Evolutionary conservation across 1,284 basidiomycete genomes (phyloP).

Genomic region (Moesziomyces sp.): DNA sequence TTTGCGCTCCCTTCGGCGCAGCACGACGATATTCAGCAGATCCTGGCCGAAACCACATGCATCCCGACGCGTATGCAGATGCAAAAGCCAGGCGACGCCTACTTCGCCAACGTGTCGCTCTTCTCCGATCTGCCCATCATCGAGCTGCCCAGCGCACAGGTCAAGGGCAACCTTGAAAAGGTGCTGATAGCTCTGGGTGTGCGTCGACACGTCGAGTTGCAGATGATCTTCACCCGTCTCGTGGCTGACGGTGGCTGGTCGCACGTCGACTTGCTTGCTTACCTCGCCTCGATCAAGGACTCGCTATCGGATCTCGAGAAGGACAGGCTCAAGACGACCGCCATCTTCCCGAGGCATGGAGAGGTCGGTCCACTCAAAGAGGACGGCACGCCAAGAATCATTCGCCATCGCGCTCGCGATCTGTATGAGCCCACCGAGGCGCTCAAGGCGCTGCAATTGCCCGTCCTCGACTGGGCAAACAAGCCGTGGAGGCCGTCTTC

Average conservation of each 20-base stretch:
- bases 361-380: conserved; percentile 56
- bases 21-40: conserved; percentile 73
- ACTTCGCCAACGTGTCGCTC: conserved; percentile 86
- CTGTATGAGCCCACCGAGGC: conserved; percentile 82
- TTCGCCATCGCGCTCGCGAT: conserved; percentile 60
- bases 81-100: conserved; percentile 79
- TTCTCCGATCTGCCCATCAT: conserved; percentile 86
- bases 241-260: conserved; percentile 69
- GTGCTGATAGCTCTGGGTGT: conserved; percentile 83
- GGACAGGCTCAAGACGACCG: conserved; percentile 79
- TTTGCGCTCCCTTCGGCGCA: conserved; percentile 74
- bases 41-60: conserved; percentile 77
- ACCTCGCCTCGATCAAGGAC: conserved; percentile 83
- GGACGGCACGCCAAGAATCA: conserved; percentile 51
- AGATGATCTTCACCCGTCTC: conserved; percentile 69
- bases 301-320: conserved; percentile 78
- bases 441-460: conserved; percentile 80
- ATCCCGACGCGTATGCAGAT: conserved; percentile 87
- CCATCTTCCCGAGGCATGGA: conserved; percentile 78
- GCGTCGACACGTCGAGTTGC: conserved; percentile 81
- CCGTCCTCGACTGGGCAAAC: conserved; percentile 87
- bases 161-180: conserved; percentile 83
- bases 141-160: conserved; percentile 75
- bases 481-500: conserved; percentile 60
- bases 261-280: conserved; percentile 68